Conservation (phyloP, 2,329 filamentous ascomycete genomes). For the Aspergillus transmontanensis region DNA sequence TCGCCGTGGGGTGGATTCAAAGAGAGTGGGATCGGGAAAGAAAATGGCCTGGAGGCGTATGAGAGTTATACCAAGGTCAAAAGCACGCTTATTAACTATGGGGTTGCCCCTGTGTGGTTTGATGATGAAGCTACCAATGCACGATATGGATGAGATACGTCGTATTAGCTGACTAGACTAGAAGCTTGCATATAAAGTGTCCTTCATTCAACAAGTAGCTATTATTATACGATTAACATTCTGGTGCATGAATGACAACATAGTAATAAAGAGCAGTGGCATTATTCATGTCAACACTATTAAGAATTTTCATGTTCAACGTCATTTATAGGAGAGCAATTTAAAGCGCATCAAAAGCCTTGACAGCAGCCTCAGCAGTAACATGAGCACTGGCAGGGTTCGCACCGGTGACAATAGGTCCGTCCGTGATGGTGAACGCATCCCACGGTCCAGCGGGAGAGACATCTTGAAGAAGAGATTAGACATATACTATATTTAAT, state of each 20-base stretch:
- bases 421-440: slow-evolving; percentile 34
- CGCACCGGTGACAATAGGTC: slow-evolving; percentile 38
- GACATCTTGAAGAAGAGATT: not conserved
- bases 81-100: slow-evolving; percentile 62
- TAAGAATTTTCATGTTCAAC: not conserved
- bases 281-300: not conserved
- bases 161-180: no score
- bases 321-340: not conserved
- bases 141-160: slow-evolving; percentile 57
- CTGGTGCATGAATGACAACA: not conserved
- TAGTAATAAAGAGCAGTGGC: not conserved
- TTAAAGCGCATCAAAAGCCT: slow-evolving; percentile 27
- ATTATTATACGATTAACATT: not conserved
- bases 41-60: slow-evolving; percentile 70
- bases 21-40: slow-evolving; percentile 69
- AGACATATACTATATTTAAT: not conserved
- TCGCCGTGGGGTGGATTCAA: slow-evolving; percentile 71
- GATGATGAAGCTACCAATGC: slow-evolving; percentile 59
- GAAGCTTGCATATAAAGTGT: no score
- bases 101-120: slow-evolving; percentile 69
- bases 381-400: slow-evolving; percentile 39
- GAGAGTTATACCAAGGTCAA: slow-evolving; percentile 55
- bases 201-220: not conserved
- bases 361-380: slow-evolving; percentile 34
- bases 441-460: slow-evolving; percentile 10